A percentile compares a stretch with the other conserved stretches of the same genome.
Conservation (phyloP, 2,329 filamentous ascomycete species). For the Sordariomycetes sp. region DNA sequence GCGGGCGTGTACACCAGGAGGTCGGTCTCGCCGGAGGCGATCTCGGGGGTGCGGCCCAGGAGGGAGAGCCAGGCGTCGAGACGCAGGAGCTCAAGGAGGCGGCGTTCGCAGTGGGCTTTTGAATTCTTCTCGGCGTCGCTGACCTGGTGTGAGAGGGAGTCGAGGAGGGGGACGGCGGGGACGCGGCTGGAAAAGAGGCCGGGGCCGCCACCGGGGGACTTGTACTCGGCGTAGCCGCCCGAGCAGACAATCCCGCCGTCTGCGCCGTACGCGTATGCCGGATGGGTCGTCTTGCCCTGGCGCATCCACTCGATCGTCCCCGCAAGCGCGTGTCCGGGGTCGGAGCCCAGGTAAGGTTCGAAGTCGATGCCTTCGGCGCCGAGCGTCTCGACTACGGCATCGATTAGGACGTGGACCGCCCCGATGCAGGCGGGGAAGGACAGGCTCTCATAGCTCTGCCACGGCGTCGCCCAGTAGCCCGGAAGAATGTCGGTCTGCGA, state of each 20-base stretch:
- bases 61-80: conserved; percentile 1
- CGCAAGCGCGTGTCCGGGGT: not conserved
- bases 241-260: not conserved
- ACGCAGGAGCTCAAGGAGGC: not conserved
- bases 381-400: not conserved
- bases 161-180: not conserved
- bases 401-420: not conserved
- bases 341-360: not conserved
- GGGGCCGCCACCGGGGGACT: too few relatives aligned
- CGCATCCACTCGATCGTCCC: not conserved
- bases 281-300: not conserved
- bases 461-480: conserved; percentile 11
- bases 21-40: conserved; percentile 1
- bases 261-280: not conserved
- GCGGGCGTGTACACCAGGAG: conserved; percentile 8
- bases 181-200: not conserved
- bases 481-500: conserved; percentile 31
- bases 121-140: not conserved
- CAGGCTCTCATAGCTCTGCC: conserved; percentile 9
- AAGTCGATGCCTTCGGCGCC: not conserved
- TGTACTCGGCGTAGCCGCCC: not conserved
- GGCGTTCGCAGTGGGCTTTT: not conserved
- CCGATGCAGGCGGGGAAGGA: not conserved
- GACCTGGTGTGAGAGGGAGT: not conserved
- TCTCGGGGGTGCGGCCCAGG: conserved; percentile 6